Percentiles rank a stretch among this genome's conserved stretches.
phyloP scores from a whole-genome alignment of 1,284 basidiomycete genomes.

The Papiliotrema terrestris region DNA sequence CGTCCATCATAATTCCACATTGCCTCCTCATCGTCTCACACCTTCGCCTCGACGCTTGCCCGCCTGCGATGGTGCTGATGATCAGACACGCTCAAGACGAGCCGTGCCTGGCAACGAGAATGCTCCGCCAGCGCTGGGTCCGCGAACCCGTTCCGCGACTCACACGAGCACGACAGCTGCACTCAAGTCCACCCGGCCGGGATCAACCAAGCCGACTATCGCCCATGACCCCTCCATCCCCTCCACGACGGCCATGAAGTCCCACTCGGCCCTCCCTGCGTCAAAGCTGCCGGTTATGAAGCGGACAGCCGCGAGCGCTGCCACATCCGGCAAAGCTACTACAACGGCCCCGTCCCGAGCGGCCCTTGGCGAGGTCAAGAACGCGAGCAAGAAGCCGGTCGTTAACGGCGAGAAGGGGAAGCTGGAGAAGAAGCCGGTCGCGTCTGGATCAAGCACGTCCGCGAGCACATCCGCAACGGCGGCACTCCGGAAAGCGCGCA shows the following conservation, averaged over 20 bases:
- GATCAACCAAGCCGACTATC: background rate
- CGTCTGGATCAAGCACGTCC: conserved; percentile 4
- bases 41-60: background rate
- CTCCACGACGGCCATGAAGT: conserved; percentile 1
- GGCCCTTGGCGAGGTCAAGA: conserved; percentile 45
- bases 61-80: background rate
- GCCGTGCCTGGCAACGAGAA: conserved; percentile 41
- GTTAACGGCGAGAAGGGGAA: conserved; percentile 9
- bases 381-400: conserved; percentile 19
- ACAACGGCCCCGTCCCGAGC: conserved; percentile 27
- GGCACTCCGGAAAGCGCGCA: conserved; percentile 3
- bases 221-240: conserved; percentile 9
- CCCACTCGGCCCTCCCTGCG: conserved; percentile 18
- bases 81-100: conserved; percentile 35
- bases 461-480: background rate
- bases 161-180: conserved; percentile 7
- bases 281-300: conserved; percentile 31
- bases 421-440: conserved; percentile 19
- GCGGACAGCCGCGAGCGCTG: conserved; percentile 18
- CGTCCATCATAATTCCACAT: conserved; percentile 3
- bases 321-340: conserved; percentile 8
- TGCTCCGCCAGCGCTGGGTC: conserved; percentile 29
- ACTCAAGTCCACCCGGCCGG: conserved; percentile 1
- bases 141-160: conserved; percentile 19
- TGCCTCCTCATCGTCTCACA: background rate